Evolutionary conservation across 768 basidiomycete species (phyloP), one percentile per base, ranked within the genome.

Genomic region (Kwoniella heveanensis): DNA sequence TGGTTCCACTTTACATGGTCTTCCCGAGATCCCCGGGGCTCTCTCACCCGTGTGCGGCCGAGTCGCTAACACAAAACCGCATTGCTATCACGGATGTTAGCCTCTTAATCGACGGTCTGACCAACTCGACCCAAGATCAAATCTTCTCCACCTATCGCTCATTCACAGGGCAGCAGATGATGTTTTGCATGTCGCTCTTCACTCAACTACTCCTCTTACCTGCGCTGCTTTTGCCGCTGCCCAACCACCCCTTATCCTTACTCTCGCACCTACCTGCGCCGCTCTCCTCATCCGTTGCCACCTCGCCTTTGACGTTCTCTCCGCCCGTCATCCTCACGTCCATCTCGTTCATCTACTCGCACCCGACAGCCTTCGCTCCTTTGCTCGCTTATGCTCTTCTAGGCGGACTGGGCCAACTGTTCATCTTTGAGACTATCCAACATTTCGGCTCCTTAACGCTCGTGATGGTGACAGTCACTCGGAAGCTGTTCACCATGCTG

Each of bases 401-500:
- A 0, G 96, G 96, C 44, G 91, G 95, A 0, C 83, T 98, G 37
- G 96, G 96, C 0, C 96, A 98, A 80, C 82, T 98, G 7, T 99
- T 99, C 81, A 98, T 99, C 65, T 99, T 97, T 66, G 94, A 95
- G 83, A 96, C 94, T 0, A 78, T 81, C 21, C 71, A 74, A 39
- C 74, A 77, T 55, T 81, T 80, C 62, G 80, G 80, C 9, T 74
- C 71, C 54, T 57, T 81, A 39, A 79, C 78, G 10, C 68, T 82
- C 21, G 81, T 82, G 50, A 98, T 91, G 37, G 90, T 98, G 71
- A 99, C 96, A 2, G 85, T 99, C 59, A 98, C 96, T 15, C 85
- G 96, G 60, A 98, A 98, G 82, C 83, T 99, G 79, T 93, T 96
- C 80, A 98, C 96, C 9, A 99, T 99, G 94, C 83, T 99, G 17